A percentile compares a stretch with the other conserved stretches of the same genome.
Conservation (phyloP, 23 red algal species). For the Pyropia yezoensis region DNA sequence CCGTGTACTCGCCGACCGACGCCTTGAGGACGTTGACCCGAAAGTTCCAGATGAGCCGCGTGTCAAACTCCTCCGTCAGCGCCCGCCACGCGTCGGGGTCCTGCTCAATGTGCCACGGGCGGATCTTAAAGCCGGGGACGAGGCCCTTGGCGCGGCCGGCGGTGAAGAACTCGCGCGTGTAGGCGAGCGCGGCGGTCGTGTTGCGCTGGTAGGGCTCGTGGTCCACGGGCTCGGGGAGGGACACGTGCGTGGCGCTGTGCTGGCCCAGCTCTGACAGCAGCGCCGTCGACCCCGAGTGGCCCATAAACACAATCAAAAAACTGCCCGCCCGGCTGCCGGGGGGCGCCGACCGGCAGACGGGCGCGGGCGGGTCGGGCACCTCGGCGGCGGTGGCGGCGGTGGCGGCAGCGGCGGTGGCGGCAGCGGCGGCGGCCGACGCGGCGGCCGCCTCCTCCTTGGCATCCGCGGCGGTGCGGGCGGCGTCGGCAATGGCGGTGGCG, state of each 20-base stretch:
- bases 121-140: constrained; percentile 51
- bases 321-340: constrained; percentile 11
- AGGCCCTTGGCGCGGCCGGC: constrained; percentile 26
- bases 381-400: no score
- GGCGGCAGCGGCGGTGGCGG: no score
- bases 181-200: constrained; percentile 17
- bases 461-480: no score
- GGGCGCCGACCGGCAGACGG: no score
- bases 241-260: constrained; percentile 29
- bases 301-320: constrained; percentile 60
- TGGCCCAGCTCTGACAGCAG: constrained; percentile 35
- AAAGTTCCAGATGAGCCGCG: constrained; percentile 53
- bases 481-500: no score
- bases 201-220: constrained; percentile 26
- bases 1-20: constrained; percentile 53
- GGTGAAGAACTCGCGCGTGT: constrained; percentile 21
- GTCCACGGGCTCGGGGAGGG: constrained; percentile 37
- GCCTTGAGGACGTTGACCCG: constrained; percentile 44
- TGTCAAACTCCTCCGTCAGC: constrained; percentile 36
- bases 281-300: constrained; percentile 57
- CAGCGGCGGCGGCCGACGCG: no score
- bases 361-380: no score
- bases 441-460: no score
- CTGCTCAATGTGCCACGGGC: constrained; percentile 31
- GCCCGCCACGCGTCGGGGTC: constrained; percentile 13